phyloP scores from a whole-genome alignment of 2,329 filamentous ascomycete genomes.

The Spiromastix sp. region DNA sequence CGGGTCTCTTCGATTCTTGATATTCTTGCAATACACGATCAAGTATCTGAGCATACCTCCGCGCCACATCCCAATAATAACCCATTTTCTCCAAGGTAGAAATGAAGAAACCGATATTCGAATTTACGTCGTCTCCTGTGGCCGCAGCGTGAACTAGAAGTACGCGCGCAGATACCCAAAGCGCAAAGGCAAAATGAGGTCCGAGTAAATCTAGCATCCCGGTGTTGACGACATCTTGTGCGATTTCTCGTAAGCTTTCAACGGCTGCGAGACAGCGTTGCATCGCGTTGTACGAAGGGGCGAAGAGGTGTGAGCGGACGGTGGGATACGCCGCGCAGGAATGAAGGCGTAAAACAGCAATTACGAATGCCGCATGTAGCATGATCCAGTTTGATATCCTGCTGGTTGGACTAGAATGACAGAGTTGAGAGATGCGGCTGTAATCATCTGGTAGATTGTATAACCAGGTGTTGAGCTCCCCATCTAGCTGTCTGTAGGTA shows the following conservation, averaged over 20 bases:
- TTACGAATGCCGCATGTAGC: constrained; percentile 37
- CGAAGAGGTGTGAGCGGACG: constrained; percentile 31
- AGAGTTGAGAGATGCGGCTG: constrained; percentile 36
- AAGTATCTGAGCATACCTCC: constrained; percentile 33
- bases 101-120: constrained; percentile 36
- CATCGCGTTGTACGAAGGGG: constrained; percentile 37
- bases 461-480: constrained; percentile 32
- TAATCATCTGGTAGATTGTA: constrained; percentile 37
- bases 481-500: constrained; percentile 31
- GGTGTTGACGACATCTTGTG: constrained; percentile 35
- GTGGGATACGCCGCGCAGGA: constrained; percentile 36
- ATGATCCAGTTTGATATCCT: constrained; percentile 8
- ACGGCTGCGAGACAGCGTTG: constrained; percentile 37
- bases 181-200: constrained; percentile 35
- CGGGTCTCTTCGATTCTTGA: constrained; percentile 4
- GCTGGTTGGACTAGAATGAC: constrained; percentile 19
- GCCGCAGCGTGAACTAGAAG: constrained; percentile 34
- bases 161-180: constrained; percentile 35
- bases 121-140: constrained; percentile 25
- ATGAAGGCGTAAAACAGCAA: constrained; percentile 35
- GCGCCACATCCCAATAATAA: constrained; percentile 36
- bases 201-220: constrained; percentile 35
- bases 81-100: constrained; percentile 34
- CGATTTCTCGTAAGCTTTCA: constrained; percentile 35
- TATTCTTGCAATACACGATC: constrained; percentile 24